phyloP scores from a whole-genome alignment of 139 green algal species.

The Volvox africanus region DNA sequence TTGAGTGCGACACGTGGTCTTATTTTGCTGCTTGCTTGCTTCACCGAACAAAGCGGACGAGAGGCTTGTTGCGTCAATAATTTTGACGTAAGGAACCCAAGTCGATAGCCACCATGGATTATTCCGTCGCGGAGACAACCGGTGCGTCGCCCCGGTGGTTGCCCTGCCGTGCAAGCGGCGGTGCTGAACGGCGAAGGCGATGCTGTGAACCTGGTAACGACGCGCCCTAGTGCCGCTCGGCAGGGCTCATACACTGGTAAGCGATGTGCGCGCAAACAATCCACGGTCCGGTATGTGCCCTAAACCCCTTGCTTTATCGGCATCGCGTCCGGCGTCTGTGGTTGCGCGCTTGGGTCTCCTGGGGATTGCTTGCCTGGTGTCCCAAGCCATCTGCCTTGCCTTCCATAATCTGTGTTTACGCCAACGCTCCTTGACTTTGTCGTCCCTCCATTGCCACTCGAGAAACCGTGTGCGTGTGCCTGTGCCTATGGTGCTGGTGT shows the following conservation, averaged over 20 bases:
- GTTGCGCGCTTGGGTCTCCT: not conserved
- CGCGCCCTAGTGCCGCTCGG: not conserved
- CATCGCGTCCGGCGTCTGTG: not conserved
- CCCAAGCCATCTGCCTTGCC: not conserved
- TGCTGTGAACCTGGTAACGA: not conserved
- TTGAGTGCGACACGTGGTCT: not conserved
- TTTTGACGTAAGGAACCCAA: not conserved
- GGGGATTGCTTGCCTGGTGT: not conserved
- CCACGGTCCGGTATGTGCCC: too few species aligned
- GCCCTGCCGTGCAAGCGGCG: not conserved
- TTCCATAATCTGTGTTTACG: not conserved
- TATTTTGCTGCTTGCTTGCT: not conserved
- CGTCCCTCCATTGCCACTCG: too few species aligned
- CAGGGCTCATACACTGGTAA: conserved; percentile 16
- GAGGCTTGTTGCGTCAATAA: not conserved
- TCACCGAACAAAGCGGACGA: not conserved
- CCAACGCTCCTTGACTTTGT: not conserved
- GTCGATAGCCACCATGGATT: not conserved
- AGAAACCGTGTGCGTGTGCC: conserved; percentile 1
- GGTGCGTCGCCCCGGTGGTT: not conserved
- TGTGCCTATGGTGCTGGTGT: too few species aligned
- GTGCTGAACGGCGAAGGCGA: not conserved
- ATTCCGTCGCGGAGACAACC: not conserved
- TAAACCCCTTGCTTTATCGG: not conserved
- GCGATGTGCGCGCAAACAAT: not conserved